Evolutionary conservation across 2,329 filamentous ascomycete species (phyloP).

Genomic region (Scedosporium minutisporum): DNA sequence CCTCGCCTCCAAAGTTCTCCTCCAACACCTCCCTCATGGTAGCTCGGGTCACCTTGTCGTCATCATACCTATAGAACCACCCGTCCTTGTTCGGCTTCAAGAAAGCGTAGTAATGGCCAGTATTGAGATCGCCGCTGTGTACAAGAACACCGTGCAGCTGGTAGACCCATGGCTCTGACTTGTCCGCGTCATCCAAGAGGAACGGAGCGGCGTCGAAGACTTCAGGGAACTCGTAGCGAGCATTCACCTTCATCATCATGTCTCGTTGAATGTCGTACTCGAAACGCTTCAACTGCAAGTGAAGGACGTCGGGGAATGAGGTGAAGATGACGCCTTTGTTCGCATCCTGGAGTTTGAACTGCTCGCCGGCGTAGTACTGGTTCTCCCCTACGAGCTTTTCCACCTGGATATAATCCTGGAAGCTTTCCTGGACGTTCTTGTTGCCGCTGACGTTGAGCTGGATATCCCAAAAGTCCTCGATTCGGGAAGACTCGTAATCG

Average conservation of each 20-base stretch:
- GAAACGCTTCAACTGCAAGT: constrained; percentile 93
- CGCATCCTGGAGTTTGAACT: constrained; percentile 87
- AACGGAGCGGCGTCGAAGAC: constrained; percentile 78
- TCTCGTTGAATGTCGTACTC: constrained; percentile 95
- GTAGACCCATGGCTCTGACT: constrained; percentile 82
- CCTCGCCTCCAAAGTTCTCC: constrained; percentile 94
- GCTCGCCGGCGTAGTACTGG: constrained; percentile 88
- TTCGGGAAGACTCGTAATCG: constrained; percentile 87
- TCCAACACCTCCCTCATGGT: constrained; percentile 86
- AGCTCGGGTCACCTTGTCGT: constrained; percentile 92
- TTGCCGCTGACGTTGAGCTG: constrained; percentile 95
- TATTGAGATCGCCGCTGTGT: constrained; percentile 92
- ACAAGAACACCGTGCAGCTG: constrained; percentile 91
- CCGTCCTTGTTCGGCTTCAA: constrained; percentile 89
- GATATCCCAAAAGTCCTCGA: constrained; percentile 98
- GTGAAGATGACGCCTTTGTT: constrained; percentile 98
- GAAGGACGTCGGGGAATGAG: constrained; percentile 85
- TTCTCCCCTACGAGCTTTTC: constrained; percentile 97
- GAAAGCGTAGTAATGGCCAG: constrained; percentile 97
- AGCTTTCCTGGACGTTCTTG: constrained; percentile 86
- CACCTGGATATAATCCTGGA: constrained; percentile 91
- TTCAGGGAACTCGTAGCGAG: constrained; percentile 83
- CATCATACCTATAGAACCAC: constrained; percentile 93
- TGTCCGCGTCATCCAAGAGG: constrained; percentile 76
- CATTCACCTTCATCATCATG: constrained; percentile 98